Evolutionary conservation across 1,284 basidiomycete genomes (phyloP).

Genomic region (Neotropicomus parvogracilis): DNA sequence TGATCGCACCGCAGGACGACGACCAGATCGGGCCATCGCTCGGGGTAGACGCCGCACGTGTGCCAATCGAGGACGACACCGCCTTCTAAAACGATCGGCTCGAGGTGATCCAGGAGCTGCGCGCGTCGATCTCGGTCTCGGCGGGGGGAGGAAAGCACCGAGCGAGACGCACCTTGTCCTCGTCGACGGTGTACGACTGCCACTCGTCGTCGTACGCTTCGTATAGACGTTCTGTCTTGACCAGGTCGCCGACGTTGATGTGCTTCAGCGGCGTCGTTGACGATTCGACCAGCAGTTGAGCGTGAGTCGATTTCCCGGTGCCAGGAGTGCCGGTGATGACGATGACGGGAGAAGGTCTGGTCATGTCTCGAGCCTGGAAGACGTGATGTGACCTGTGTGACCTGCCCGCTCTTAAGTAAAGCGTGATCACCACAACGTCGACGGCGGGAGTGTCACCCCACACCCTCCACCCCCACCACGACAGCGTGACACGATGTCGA

Average conservation of each 20-base stretch:
- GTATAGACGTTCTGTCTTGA: slow-evolving; percentile 82
- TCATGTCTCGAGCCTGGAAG: slow-evolving; percentile 9
- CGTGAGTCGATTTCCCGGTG: slow-evolving; percentile 88
- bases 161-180: slow-evolving; percentile 71
- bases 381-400: too few species aligned
- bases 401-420: too few species aligned
- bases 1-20: slow-evolving; percentile 93
- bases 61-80: slow-evolving; percentile 97
- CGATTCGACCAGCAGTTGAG: slow-evolving; percentile 70
- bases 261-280: slow-evolving; percentile 69
- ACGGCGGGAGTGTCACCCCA: too few species aligned
- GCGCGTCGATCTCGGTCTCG: too few species aligned
- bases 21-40: slow-evolving; percentile 96
- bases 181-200: slow-evolving; percentile 92
- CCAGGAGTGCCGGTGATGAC: slow-evolving; percentile 91
- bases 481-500: too few species aligned
- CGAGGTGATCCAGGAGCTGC: slow-evolving; percentile 85
- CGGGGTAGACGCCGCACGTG: slow-evolving; percentile 91
- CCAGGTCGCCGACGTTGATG: slow-evolving; percentile 87
- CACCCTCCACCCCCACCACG: too few species aligned
- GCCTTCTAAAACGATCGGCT: slow-evolving; percentile 62
- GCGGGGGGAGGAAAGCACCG: background rate
- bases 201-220: slow-evolving; percentile 91
- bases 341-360: slow-evolving; percentile 65
- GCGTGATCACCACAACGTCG: too few species aligned